These are phyloP conservation scores for Artomyces pyxidatus DNA, from an alignment of 768 basidiomycete species.

Conservation along the genomic window DNA sequence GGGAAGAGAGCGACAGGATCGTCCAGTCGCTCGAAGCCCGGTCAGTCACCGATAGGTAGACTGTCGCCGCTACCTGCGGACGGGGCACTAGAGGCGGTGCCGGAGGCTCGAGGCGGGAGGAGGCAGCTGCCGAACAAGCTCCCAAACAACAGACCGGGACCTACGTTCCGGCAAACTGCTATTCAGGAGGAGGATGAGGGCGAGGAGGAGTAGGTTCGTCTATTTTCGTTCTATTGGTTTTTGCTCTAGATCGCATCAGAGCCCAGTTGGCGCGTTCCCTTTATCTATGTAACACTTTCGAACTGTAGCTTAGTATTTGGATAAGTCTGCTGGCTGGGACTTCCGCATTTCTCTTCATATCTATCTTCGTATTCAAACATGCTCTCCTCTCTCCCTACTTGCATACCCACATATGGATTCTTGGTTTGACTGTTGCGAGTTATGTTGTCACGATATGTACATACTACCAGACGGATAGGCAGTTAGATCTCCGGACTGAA, in stretches of 20 bases:
- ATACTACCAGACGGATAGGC: no score
- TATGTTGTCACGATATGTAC: no score
- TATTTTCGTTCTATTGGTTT: not conserved
- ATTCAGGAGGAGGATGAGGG: conserved; percentile 86
- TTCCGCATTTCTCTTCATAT: not conserved
- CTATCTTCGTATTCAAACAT: not conserved
- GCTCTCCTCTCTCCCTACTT: conserved; percentile 35
- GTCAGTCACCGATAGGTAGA: conserved; percentile 54
- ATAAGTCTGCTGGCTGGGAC: not conserved
- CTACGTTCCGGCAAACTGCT: conserved; percentile 53
- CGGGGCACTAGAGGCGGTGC: conserved; percentile 36
- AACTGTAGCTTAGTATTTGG: not conserved
- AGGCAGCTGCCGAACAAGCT: conserved; percentile 66
- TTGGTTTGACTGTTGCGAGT: no score
- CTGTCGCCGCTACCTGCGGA: conserved; percentile 54
- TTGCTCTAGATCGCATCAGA: not conserved
- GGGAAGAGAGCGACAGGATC: conserved; percentile 8
- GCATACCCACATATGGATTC: no score
- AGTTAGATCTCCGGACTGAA: no score
- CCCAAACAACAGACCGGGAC: conserved; percentile 49
- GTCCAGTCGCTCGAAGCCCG: conserved; percentile 35
- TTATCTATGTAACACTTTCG: not conserved
- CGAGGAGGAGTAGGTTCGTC: conserved; percentile 46
- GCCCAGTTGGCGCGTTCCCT: not conserved
- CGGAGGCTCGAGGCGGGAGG: conserved; percentile 44